phyloP scores from a whole-genome alignment of 2,329 filamentous ascomycete genomes.

The Colletotrichum plurivorum region DNA sequence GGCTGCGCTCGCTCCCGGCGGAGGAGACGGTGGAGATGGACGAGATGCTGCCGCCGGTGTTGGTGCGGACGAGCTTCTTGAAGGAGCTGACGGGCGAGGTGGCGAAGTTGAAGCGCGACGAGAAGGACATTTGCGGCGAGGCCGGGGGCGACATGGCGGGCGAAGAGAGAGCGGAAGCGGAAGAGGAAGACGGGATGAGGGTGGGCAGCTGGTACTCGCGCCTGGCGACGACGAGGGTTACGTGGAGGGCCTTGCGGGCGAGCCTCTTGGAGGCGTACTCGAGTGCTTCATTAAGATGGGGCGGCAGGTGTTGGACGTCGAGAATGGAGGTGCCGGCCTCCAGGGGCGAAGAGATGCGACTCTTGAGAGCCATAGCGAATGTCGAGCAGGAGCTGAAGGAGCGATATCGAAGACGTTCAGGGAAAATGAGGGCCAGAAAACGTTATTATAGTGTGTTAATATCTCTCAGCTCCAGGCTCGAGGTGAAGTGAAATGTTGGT shows the following conservation, averaged over 20 bases:
- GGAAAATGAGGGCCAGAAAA: not conserved
- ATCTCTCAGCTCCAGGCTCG: slow-evolving; percentile 36
- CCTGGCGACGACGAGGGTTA: slow-evolving; percentile 71
- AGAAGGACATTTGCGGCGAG: slow-evolving; percentile 39
- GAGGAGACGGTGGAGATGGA: slow-evolving; percentile 38
- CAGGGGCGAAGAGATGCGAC: slow-evolving; percentile 72
- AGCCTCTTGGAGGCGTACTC: slow-evolving; percentile 71
- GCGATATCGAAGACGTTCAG: not conserved
- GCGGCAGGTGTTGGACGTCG: slow-evolving; percentile 70
- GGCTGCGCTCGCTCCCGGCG: slow-evolving; percentile 44
- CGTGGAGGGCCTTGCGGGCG: slow-evolving; percentile 67
- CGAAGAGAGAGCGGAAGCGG: slow-evolving; percentile 45
- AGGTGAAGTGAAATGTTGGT: slow-evolving; percentile 13
- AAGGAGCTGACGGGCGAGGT: slow-evolving; percentile 51
- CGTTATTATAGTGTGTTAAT: slow-evolving; percentile 1
- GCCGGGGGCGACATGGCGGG: slow-evolving; percentile 49
- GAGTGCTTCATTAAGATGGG: slow-evolving; percentile 67
- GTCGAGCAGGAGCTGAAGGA: slow-evolving; percentile 41
- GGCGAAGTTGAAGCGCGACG: slow-evolving; percentile 46
- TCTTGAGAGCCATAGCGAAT: slow-evolving; percentile 63
- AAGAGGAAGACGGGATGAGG: slow-evolving; percentile 45
- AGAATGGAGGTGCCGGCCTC: slow-evolving; percentile 74
- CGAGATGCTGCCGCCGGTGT: slow-evolving; percentile 50
- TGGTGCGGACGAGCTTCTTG: slow-evolving; percentile 57
- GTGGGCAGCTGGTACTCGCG: slow-evolving; percentile 69